phyloP scores from a whole-genome alignment of 106 monocot species.

The Dendrobium nobile region DNA sequence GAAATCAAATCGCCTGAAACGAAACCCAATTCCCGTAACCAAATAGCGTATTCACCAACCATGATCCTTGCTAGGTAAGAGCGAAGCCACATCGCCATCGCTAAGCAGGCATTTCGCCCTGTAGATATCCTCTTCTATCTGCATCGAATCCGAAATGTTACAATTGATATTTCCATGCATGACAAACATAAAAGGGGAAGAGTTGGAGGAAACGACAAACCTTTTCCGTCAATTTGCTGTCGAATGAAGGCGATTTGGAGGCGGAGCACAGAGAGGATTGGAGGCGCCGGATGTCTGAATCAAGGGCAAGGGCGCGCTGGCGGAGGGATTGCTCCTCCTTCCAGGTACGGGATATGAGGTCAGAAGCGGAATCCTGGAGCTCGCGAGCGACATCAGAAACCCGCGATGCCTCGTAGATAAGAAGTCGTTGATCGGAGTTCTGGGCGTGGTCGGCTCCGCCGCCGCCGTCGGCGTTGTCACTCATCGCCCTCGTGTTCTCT shows the following conservation, averaged over 20 bases:
- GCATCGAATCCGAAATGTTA: background rate
- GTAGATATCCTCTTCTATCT: conserved; percentile 81
- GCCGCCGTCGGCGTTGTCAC: conserved; percentile 3
- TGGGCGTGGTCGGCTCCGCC: conserved; percentile 8
- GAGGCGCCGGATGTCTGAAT: conserved; percentile 64
- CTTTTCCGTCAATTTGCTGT: conserved; percentile 60
- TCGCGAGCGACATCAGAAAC: conserved; percentile 51
- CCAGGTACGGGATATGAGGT: conserved; percentile 45
- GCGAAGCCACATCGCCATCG: conserved; percentile 66
- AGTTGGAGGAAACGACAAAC: conserved; percentile 14
- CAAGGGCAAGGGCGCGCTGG: conserved; percentile 61
- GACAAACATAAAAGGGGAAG: background rate
- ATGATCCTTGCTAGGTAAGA: conserved; percentile 75
- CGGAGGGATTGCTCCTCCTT: conserved; percentile 77
- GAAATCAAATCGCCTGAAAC: background rate
- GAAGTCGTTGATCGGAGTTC: conserved; percentile 6
- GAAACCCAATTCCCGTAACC: background rate
- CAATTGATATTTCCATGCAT: background rate
- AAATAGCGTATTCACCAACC: conserved; percentile 22
- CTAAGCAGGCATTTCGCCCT: conserved; percentile 53
- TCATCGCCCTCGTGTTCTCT: conserved; percentile 4
- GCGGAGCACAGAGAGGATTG: conserved; percentile 23
- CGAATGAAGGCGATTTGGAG: conserved; percentile 11
- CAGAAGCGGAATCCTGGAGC: conserved; percentile 72
- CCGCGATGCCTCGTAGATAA: conserved; percentile 46